phyloP scores from a whole-genome alignment of 768 basidiomycete species.

The Sutorius australiensis region DNA sequence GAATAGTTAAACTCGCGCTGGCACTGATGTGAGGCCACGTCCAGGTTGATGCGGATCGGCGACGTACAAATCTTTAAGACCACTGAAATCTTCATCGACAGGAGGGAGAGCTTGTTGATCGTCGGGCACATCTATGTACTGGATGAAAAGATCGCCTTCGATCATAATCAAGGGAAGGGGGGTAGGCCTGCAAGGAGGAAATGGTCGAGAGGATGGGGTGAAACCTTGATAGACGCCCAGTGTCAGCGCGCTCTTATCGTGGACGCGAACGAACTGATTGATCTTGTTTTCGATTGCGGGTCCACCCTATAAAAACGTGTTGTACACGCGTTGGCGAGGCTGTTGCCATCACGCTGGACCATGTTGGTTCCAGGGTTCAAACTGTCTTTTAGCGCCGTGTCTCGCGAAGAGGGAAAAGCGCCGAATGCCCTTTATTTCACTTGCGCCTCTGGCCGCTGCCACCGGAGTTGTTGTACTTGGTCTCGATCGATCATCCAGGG shows the following conservation, averaged over 20 bases:
- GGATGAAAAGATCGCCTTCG: slow-evolving; percentile 4
- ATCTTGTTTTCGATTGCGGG: slow-evolving; percentile 32
- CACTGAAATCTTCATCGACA: slow-evolving; percentile 20
- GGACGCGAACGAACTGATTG: slow-evolving; percentile 17
- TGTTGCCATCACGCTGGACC: slow-evolving; percentile 21
- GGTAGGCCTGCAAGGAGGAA: background rate
- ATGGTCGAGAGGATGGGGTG: slow-evolving; percentile 1
- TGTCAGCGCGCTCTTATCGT: slow-evolving; percentile 28
- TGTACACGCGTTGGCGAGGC: slow-evolving; percentile 31
- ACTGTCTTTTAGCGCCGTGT: slow-evolving; percentile 16
- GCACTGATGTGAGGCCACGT: slow-evolving; percentile 6
- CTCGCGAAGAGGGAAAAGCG: slow-evolving; percentile 16
- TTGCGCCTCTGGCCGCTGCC: slow-evolving; percentile 7
- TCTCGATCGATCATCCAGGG: background rate
- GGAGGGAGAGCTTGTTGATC: slow-evolving; percentile 17
- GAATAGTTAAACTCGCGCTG: slow-evolving; percentile 2
- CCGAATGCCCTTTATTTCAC: slow-evolving; percentile 2
- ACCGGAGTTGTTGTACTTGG: slow-evolving; percentile 10
- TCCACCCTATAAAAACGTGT: slow-evolving; percentile 37
- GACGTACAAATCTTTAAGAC: slow-evolving; percentile 22
- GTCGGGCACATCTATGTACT: slow-evolving; percentile 17
- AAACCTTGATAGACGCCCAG: slow-evolving; percentile 11
- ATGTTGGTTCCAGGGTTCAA: slow-evolving; percentile 20
- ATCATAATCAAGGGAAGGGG: slow-evolving; percentile 8
- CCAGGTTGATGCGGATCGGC: background rate